Evolutionary conservation across 192 early-diverging fungal genomes (phyloP).

Genomic region (Coemansia sp.): DNA sequence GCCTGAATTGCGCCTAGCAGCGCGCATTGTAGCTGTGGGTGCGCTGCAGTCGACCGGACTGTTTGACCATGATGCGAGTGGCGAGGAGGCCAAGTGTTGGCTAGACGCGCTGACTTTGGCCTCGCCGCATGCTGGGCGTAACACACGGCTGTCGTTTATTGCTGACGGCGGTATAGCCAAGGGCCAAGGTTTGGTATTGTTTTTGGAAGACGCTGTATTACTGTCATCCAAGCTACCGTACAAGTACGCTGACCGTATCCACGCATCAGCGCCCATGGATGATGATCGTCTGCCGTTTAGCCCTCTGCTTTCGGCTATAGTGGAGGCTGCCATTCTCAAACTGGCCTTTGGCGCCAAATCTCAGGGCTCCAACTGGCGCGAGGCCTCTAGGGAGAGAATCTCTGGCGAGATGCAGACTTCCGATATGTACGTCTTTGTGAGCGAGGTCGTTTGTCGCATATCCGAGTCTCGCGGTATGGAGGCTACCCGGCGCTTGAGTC

Average conservation of each 20-base stretch:
- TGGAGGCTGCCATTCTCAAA: conserved; percentile 42
- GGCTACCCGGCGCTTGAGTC: conserved; percentile 12
- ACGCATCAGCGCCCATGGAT: conserved; percentile 2
- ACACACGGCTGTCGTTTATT: conserved; percentile 15
- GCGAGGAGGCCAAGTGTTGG: conserved; percentile 44
- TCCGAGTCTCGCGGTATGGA: conserved; percentile 22
- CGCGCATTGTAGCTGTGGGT: conserved; percentile 19
- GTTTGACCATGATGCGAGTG: conserved; percentile 43
- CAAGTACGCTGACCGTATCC: conserved; percentile 51
- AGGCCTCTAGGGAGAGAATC: not conserved
- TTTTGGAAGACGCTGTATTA: conserved; percentile 38
- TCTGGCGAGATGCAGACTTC: conserved; percentile 26
- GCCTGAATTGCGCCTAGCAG: conserved; percentile 39
- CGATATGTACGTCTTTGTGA: conserved; percentile 15
- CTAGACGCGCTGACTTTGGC: conserved; percentile 42
- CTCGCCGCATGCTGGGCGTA: conserved; percentile 36
- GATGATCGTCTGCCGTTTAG: conserved; percentile 32
- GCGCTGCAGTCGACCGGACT: conserved; percentile 38
- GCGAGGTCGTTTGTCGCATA: conserved; percentile 39
- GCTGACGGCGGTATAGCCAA: conserved; percentile 2
- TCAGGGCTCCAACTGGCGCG: conserved; percentile 12
- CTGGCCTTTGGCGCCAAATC: conserved; percentile 22
- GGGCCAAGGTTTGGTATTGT: conserved; percentile 28
- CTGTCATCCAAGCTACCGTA: conserved; percentile 41
- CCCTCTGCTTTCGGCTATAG: conserved; percentile 39